Evolutionary conservation across 1,284 basidiomycete species (phyloP).

Genomic region (Melampsora larici-populina): DNA sequence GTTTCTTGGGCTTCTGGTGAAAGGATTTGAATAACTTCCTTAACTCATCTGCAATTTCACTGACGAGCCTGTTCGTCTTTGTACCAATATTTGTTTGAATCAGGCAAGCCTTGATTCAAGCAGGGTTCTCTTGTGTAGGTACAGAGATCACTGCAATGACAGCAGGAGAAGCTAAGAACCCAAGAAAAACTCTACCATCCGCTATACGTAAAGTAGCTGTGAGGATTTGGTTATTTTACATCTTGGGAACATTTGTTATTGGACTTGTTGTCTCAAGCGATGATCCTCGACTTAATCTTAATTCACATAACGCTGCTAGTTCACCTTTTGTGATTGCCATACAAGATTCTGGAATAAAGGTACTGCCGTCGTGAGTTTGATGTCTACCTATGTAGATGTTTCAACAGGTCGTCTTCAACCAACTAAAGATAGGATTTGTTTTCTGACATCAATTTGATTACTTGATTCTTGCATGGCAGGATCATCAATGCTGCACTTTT

Average conservation of each 20-base stretch:
- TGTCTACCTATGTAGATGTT: not conserved
- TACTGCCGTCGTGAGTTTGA: conserved; percentile 60
- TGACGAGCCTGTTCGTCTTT: conserved; percentile 22
- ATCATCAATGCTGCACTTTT: conserved; percentile 57
- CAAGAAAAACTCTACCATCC: conserved; percentile 50
- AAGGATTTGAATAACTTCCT: not conserved
- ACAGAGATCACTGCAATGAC: conserved; percentile 54
- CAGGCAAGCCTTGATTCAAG: conserved; percentile 51
- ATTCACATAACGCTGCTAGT: conserved; percentile 63
- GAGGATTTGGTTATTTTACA: conserved; percentile 61
- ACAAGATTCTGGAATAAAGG: conserved; percentile 68
- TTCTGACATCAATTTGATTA: not conserved
- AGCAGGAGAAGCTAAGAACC: conserved; percentile 55
- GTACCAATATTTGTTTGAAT: not conserved
- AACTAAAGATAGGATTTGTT: not conserved
- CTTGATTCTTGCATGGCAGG: conserved; percentile 45
- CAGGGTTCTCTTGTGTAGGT: conserved; percentile 53
- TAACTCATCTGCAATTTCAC: too few species aligned
- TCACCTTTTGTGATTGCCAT: conserved; percentile 78
- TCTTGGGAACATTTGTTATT: conserved; percentile 63
- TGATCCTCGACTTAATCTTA: conserved; percentile 62
- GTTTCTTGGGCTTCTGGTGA: conserved; percentile 36
- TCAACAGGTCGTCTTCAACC: not conserved
- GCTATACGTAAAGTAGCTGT: conserved; percentile 63
- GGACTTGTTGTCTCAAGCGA: conserved; percentile 73